Conservation (phyloP, 2,329 filamentous ascomycete species). For the Thielaviopsis punctulata region DNA sequence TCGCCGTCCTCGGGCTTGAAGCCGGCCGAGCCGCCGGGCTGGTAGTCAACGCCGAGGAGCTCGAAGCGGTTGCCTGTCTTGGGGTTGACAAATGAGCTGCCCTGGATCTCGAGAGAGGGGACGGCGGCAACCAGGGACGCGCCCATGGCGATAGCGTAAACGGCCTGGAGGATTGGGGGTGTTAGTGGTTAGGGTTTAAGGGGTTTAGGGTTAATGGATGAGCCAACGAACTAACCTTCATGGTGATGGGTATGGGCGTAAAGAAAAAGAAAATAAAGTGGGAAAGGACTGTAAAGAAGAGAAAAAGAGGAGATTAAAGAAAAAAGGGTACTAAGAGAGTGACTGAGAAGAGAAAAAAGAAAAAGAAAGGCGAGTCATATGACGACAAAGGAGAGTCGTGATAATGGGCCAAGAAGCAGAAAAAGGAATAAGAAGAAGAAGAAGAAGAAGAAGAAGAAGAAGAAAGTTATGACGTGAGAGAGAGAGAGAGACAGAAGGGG, state of each 20-base stretch:
- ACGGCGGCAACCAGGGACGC: slow-evolving; percentile 39
- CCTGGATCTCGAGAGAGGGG: slow-evolving; percentile 36
- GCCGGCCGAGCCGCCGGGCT: slow-evolving; percentile 47
- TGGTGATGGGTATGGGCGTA: not conserved
- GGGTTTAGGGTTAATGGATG: not conserved
- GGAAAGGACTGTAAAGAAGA: not conserved
- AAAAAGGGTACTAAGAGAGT: not conserved
- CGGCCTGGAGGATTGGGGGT: not conserved
- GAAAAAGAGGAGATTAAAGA: not conserved
- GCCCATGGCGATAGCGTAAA: slow-evolving; percentile 27
- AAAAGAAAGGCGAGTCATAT: not conserved
- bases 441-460: slow-evolving; percentile 12
- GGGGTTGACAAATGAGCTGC: slow-evolving; percentile 42
- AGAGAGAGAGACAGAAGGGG: not conserved
- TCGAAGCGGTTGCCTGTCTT: slow-evolving; percentile 43
- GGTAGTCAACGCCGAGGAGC: slow-evolving; percentile 51
- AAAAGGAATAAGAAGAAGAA: slow-evolving; percentile 11
- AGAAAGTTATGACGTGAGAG: not conserved
- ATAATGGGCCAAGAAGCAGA: slow-evolving; percentile 2
- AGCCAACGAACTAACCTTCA: slow-evolving; percentile 5
- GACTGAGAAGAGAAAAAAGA: not conserved
- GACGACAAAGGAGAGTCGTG: slow-evolving; percentile 2
- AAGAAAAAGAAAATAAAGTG: not conserved
- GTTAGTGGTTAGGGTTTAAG: too few species aligned
- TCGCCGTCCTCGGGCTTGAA: slow-evolving; percentile 36